Evolutionary conservation across 1,284 basidiomycete species (phyloP), one percentile per base, ranked within the genome.

Genomic region (Testicularia cyperi): DNA sequence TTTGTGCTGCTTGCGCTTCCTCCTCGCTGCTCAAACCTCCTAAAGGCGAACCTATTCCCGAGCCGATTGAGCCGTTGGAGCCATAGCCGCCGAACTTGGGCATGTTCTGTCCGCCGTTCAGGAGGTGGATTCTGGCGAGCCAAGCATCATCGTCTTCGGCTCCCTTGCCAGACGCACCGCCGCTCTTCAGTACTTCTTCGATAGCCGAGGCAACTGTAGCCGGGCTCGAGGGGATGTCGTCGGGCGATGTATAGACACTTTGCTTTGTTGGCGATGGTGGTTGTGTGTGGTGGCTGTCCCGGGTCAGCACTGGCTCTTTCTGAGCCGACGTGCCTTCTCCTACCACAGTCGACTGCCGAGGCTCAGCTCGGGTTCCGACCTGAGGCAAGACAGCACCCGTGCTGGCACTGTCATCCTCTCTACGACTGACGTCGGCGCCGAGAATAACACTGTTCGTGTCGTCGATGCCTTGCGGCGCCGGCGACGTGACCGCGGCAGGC

Each of bases 41-140:
- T 5, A 30, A 18, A 14, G 16, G 12, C 34, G 24, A 16, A 18
- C 30, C 27, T 22, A 20, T 3, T 34, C 31, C 9, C 38, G 24
- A 29, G 12, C 40, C 29, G 30, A 57, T 22, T 15, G 42, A 28
- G 25, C 54, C 44, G n/a, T 56, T 46, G 6, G 42, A 13, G 2
- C 51, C 58, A 21, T 53, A 49, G 14, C 56, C 48, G 12, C 51
- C 58, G 29, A 55, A 55, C 2, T 48, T 61, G 19, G 58, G 60
- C 56, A 58, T 54, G 30, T 63, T 62, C 31, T 69, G 56, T 5
- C 69, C 72, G 3, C 72, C 72, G 35, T 74, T 74, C 4, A 74
- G 42, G 37, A 74, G 39, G 21, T 68, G 62, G 18, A 74, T 72
- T 14, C 66, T 53, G 1, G 61, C 56, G 1, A 74, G 51, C 72